phyloP scores from a whole-genome alignment of 805 yeast species.

The Cephaloascus albidus region DNA sequence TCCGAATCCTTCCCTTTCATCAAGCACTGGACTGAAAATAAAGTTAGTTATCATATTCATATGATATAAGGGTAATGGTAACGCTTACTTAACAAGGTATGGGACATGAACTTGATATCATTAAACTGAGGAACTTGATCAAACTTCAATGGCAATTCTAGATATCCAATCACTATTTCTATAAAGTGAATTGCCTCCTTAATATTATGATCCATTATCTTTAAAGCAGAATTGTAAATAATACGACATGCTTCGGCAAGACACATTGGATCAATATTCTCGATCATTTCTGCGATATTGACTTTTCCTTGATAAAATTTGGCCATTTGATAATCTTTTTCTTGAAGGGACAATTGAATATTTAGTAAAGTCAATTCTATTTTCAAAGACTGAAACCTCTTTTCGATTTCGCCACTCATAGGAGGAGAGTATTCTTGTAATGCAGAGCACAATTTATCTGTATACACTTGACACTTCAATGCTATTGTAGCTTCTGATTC shows the following conservation, averaged over 20 bases:
- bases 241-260: constrained; percentile 19
- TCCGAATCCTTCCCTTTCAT: constrained; percentile 10
- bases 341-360: constrained; percentile 17
- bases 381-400: constrained; percentile 9
- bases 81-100: too few species aligned
- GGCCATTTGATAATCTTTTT: constrained; percentile 23
- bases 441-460: constrained; percentile 12
- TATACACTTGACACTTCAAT: constrained; percentile 15
- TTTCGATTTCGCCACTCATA: too few species aligned
- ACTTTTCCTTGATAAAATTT: constrained; percentile 21
- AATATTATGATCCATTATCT: constrained; percentile 3
- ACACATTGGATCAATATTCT: constrained; percentile 6
- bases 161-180: constrained; percentile 6
- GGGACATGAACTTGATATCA: too few species aligned
- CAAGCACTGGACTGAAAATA: constrained; percentile 14
- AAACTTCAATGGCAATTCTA: too few species aligned
- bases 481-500: constrained; percentile 8
- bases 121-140: too few species aligned
- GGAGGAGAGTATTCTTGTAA: constrained; percentile 15
- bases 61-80: too few species aligned
- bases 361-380: constrained; percentile 18
- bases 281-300: constrained; percentile 6
- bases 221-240: constrained; percentile 17
- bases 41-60: too few species aligned
- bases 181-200: constrained; percentile 6